Evolutionary conservation across 306 rosid genomes (phyloP).

Genomic region (Vigna unguiculata): DNA sequence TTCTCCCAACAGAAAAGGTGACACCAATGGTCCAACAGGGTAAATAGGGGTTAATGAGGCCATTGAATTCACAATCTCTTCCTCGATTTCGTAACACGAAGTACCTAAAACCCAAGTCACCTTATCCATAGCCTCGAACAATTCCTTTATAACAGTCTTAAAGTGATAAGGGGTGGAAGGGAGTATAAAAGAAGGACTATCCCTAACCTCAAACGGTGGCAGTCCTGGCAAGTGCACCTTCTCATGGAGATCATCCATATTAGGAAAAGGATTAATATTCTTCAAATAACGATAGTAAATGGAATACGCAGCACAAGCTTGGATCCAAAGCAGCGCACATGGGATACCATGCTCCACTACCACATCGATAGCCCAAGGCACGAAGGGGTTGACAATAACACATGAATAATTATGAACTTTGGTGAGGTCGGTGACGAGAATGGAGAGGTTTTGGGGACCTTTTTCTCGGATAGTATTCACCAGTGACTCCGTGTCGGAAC

Average conservation of each 20-base stretch:
- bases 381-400: slow-evolving; percentile 55
- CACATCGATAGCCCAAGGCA: slow-evolving; percentile 58
- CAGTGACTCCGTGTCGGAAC: slow-evolving; percentile 22
- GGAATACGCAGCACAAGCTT: slow-evolving; percentile 56
- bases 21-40: slow-evolving; percentile 64
- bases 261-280: slow-evolving; percentile 19
- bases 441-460: slow-evolving; percentile 49
- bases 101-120: slow-evolving; percentile 63
- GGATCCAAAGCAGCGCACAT: slow-evolving; percentile 72
- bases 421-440: slow-evolving; percentile 45
- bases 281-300: slow-evolving; percentile 54
- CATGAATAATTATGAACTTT: slow-evolving; percentile 42
- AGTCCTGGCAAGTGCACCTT: slow-evolving; percentile 54
- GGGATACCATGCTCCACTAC: slow-evolving; percentile 49
- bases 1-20: slow-evolving; percentile 56
- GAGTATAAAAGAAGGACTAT: slow-evolving; percentile 59
- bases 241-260: slow-evolving; percentile 43
- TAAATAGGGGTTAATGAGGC: slow-evolving; percentile 43
- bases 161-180: slow-evolving; percentile 48
- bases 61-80: slow-evolving; percentile 58
- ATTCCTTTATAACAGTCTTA: neutral
- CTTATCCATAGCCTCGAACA: slow-evolving; percentile 36
- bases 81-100: slow-evolving; percentile 61
- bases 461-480: slow-evolving; percentile 26
- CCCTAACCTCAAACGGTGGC: slow-evolving; percentile 50